These are phyloP conservation scores for Pyrenochaeta sp. DNA, from an alignment of 2,329 filamentous ascomycete species.

Conservation along the genomic window DNA sequence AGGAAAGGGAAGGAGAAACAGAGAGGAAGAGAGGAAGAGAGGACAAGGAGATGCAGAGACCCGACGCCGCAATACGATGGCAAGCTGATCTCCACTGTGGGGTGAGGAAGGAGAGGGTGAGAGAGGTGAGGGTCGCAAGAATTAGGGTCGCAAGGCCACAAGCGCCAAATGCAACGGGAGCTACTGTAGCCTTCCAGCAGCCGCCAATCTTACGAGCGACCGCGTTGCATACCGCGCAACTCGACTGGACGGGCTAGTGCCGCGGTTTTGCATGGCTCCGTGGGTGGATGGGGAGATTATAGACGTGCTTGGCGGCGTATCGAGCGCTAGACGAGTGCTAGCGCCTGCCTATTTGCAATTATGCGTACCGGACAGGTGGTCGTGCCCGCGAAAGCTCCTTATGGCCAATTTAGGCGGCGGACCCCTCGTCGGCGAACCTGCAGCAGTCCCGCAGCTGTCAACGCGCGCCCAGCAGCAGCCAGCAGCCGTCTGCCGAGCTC, in stretches of 20 bases:
- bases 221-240: background rate
- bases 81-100: conserved; percentile 46
- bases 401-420: conserved; percentile 20
- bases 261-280: background rate
- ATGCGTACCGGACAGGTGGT: conserved; percentile 9
- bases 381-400: conserved; percentile 5
- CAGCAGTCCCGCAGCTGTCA: conserved; percentile 21
- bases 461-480: conserved; percentile 2
- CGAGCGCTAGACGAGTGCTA: conserved; percentile 13
- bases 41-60: conserved; percentile 47
- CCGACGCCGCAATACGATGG: conserved; percentile 49
- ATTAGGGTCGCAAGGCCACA: conserved; percentile 32
- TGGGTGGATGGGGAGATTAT: background rate
- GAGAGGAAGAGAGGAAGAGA: conserved; percentile 46
- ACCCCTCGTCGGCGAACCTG: conserved; percentile 18
- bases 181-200: conserved; percentile 20
- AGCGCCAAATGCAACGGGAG: conserved; percentile 28
- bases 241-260: background rate
- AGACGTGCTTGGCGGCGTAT: conserved; percentile 13
- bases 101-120: conserved; percentile 42
- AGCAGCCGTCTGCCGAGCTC: conserved; percentile 4
- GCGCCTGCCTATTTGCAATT: conserved; percentile 8
- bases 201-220: conserved; percentile 13
- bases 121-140: conserved; percentile 34
- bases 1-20: conserved; percentile 50